Evolutionary conservation across 2,329 filamentous ascomycete species (phyloP).

Genomic region (Onygenales sp.): DNA sequence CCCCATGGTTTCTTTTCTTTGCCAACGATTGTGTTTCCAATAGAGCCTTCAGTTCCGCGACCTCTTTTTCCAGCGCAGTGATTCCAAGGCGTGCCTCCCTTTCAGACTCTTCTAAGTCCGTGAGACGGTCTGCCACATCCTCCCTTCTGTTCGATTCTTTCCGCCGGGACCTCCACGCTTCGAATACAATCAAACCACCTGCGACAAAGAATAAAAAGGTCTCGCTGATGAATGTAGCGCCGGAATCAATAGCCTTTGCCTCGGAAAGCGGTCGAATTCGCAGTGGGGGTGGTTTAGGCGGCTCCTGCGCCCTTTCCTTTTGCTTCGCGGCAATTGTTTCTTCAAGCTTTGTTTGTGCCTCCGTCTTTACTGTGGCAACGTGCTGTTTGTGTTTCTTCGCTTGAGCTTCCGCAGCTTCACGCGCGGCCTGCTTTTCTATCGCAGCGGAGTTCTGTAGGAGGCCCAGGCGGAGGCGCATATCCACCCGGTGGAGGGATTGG

Average conservation of each 20-base stretch:
- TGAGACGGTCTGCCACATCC: conserved; percentile 50
- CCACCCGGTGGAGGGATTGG: conserved; percentile 54
- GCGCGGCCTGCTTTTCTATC: conserved; percentile 31
- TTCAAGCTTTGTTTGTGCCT: conserved; percentile 49
- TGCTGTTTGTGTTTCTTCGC: conserved; percentile 44
- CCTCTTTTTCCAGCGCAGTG: conserved; percentile 37
- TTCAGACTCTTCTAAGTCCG: conserved; percentile 46
- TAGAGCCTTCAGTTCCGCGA: conserved; percentile 32
- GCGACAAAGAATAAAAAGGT: conserved; percentile 58
- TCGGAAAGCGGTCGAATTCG: conserved; percentile 57
- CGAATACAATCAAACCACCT: conserved; percentile 52
- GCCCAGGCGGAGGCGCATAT: conserved; percentile 59
- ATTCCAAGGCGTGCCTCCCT: conserved; percentile 30
- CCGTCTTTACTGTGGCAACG: conserved; percentile 52
- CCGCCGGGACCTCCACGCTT: conserved; percentile 50
- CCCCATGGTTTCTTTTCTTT: conserved; percentile 18
- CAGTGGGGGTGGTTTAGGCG: conserved; percentile 38
- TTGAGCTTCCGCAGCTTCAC: conserved; percentile 47
- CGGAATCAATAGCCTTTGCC: conserved; percentile 58
- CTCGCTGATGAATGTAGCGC: conserved; percentile 60
- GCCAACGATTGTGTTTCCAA: conserved; percentile 20
- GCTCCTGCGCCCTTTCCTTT: conserved; percentile 35
- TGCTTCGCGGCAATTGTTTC: conserved; percentile 38
- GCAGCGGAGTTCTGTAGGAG: conserved; percentile 53
- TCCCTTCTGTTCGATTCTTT: conserved; percentile 53